These are phyloP conservation scores for Pichia sp. DNA, from an alignment of 1,139 yeast species.

Conservation along the genomic window DNA sequence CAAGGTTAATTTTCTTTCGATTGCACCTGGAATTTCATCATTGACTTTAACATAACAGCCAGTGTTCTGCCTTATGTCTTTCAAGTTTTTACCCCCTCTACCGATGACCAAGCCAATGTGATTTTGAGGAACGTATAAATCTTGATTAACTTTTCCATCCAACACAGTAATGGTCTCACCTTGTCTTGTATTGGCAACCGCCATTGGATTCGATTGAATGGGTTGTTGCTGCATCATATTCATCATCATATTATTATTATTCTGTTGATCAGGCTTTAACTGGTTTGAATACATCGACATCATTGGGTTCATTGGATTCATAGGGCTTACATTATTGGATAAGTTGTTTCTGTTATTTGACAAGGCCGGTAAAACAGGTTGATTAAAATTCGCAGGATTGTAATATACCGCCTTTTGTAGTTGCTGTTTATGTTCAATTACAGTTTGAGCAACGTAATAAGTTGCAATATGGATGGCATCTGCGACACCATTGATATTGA, in stretches of 20 bases:
- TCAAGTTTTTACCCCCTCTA: slow-evolving; percentile 76
- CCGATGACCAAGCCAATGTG: slow-evolving; percentile 85
- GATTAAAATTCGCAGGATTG: slow-evolving; percentile 46
- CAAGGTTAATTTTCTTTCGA: slow-evolving; percentile 59
- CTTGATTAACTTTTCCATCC: slow-evolving; percentile 52
- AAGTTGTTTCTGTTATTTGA: slow-evolving; percentile 1
- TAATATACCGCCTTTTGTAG: slow-evolving; percentile 47
- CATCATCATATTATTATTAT: slow-evolving; percentile 3
- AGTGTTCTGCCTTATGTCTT: slow-evolving; percentile 67
- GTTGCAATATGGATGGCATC: slow-evolving; percentile 84
- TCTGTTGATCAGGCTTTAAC: slow-evolving; percentile 6
- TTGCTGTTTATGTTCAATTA: slow-evolving; percentile 51
- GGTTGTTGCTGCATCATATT: not conserved
- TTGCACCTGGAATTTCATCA: slow-evolving; percentile 48
- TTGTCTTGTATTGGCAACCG: slow-evolving; percentile 10
- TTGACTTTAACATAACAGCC: slow-evolving; percentile 72
- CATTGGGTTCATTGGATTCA: slow-evolving; percentile 15
- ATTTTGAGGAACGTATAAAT: slow-evolving; percentile 65
- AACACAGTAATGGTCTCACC: slow-evolving; percentile 17
- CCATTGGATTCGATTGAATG: slow-evolving; percentile 3
- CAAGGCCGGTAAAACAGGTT: slow-evolving; percentile 13
- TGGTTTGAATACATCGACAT: slow-evolving; percentile 17
- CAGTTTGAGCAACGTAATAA: slow-evolving; percentile 62
- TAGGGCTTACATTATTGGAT: slow-evolving; percentile 1
- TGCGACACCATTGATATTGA: slow-evolving; percentile 71